A percentile compares a stretch with the other conserved stretches of the same genome.
phyloP scores from a whole-genome alignment of 345 rosid genomes.

The Gossypium stocksii region DNA sequence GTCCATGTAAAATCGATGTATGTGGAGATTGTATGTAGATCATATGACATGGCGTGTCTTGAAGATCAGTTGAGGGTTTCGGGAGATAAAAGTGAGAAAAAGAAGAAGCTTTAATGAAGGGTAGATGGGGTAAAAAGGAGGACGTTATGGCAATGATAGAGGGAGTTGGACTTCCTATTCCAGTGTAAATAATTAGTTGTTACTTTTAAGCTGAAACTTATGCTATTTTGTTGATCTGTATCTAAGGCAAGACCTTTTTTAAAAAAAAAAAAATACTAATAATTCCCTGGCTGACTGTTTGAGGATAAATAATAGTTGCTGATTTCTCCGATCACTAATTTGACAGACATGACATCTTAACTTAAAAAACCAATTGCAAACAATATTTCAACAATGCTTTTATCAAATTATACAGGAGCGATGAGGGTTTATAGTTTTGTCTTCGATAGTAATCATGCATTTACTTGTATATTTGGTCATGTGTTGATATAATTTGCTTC shows the following conservation, averaged over 20 bases:
- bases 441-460: not conserved
- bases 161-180: not conserved
- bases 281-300: not conserved
- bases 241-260: not conserved
- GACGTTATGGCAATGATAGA: not conserved
- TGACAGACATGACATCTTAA: not conserved
- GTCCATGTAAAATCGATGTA: no score
- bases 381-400: not conserved
- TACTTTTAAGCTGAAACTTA: not conserved
- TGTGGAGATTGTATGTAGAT: conserved; percentile 1
- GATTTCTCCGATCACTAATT: not conserved
- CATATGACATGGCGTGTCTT: not conserved
- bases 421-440: not conserved
- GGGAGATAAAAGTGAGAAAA: not conserved
- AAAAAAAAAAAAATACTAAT: no score
- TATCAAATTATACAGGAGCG: not conserved
- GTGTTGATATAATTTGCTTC: not conserved
- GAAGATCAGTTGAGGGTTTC: not conserved
- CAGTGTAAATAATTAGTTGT: not conserved
- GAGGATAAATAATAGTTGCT: not conserved
- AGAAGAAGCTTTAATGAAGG: not conserved
- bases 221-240: not conserved
- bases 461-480: not conserved
- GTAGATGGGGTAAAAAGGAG: not conserved
- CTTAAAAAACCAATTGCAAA: not conserved